phyloP scores from a whole-genome alignment of 306 rosid species.

The Cucumis sativus region DNA sequence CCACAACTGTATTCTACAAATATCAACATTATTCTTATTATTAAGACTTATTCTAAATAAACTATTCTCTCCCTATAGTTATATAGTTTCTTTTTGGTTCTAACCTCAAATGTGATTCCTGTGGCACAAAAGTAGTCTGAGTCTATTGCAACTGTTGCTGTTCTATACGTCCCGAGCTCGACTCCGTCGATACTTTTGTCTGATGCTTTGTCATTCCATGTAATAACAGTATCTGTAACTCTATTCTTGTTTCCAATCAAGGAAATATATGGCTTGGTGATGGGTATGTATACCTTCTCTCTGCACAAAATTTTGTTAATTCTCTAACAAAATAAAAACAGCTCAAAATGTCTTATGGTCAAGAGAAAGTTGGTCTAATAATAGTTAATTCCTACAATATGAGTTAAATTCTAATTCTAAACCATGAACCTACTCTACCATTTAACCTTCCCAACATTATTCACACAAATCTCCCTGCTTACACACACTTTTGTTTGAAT shows the following conservation, averaged over 20 bases:
- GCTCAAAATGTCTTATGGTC: no score
- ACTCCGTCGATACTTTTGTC: constrained; percentile 43
- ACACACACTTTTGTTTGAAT: background rate
- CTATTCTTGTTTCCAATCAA: constrained; percentile 45
- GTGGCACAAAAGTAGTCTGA: constrained; percentile 77
- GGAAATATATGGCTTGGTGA: constrained; percentile 62
- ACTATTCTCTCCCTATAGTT: background rate
- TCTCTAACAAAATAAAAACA: no score
- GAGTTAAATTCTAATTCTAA: no score
- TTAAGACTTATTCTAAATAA: no score
- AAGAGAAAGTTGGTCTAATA: no score
- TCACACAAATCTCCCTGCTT: background rate
- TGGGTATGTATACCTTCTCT: constrained; percentile 67
- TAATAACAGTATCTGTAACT: constrained; percentile 31
- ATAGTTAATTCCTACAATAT: no score
- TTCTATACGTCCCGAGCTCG: constrained; percentile 51
- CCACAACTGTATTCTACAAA: constrained; percentile 58
- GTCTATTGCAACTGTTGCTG: constrained; percentile 68
- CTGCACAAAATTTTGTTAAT: constrained; percentile 18
- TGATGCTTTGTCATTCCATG: constrained; percentile 78
- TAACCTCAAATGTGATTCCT: constrained; percentile 64
- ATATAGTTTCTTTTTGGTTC: background rate
- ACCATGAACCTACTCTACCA: no score
- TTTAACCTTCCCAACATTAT: no score
- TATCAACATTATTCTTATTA: background rate